These are phyloP conservation scores for Leccinum pachyderme DNA, from an alignment of 1,284 basidiomycete species.

Conservation along the genomic window DNA sequence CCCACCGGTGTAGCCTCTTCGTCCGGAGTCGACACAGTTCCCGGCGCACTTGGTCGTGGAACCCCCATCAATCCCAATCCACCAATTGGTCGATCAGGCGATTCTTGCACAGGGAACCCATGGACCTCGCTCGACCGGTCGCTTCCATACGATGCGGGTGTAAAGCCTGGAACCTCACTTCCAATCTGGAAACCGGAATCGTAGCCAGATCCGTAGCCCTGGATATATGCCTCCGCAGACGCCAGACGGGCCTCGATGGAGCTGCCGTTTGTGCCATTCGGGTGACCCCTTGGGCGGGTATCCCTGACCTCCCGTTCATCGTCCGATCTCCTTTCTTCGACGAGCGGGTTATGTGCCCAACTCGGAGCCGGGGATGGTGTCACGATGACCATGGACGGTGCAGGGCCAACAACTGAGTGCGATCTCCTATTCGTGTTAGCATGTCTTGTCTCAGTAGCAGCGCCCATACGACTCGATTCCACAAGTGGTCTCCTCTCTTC, in stretches of 20 bases:
- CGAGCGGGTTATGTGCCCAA: slow-evolving; percentile 30
- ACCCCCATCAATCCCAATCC: slow-evolving; percentile 30
- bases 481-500: slow-evolving; percentile 15
- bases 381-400: slow-evolving; percentile 4
- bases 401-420: slow-evolving; percentile 7
- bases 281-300: slow-evolving; percentile 8
- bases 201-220: slow-evolving; percentile 32
- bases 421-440: slow-evolving; percentile 9
- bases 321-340: slow-evolving; percentile 32
- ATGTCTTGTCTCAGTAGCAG: slow-evolving; percentile 10
- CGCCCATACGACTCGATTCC: slow-evolving; percentile 12
- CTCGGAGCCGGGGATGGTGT: slow-evolving; percentile 28
- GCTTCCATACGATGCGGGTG: slow-evolving; percentile 23
- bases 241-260: slow-evolving; percentile 21
- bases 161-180: slow-evolving; percentile 13
- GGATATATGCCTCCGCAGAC: slow-evolving; percentile 30
- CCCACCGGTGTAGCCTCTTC: slow-evolving; percentile 28
- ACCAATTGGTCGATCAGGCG: slow-evolving; percentile 24
- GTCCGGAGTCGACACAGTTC: slow-evolving; percentile 30
- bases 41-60: slow-evolving; percentile 18
- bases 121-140: slow-evolving; percentile 18
- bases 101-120: slow-evolving; percentile 30
- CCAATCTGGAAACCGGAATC: slow-evolving; percentile 24
- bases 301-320: slow-evolving; percentile 26
- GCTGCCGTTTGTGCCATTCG: slow-evolving; percentile 13